Percentiles rank a stretch among this genome's conserved stretches.
Conservation (phyloP, 75 land plant genomes). For the Larix kaempferi region DNA sequence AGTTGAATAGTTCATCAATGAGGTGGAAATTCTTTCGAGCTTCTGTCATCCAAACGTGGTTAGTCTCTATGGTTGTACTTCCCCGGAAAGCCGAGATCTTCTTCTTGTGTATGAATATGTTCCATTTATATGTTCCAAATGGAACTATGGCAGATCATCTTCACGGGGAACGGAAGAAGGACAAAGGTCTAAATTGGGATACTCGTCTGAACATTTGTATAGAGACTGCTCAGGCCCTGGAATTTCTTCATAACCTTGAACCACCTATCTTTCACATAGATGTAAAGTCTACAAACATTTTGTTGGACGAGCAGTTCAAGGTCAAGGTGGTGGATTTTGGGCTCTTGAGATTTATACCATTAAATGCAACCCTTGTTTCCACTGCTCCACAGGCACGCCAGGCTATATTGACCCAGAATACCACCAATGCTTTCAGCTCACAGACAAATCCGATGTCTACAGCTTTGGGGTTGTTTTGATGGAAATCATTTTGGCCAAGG, state of each 20-base stretch:
- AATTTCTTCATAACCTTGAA: conserved; percentile 17
- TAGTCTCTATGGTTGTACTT: conserved; percentile 15
- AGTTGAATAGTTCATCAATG: conserved; percentile 17
- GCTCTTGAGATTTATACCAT: conserved; percentile 11
- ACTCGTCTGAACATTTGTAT: not conserved
- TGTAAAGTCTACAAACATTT: conserved; percentile 31
- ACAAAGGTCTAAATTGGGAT: conserved; percentile 14
- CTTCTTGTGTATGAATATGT: conserved; percentile 41
- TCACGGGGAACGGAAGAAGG: conserved; percentile 7
- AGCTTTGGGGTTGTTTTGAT: too few species aligned
- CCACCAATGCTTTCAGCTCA: too few species aligned
- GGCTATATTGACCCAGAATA: too few species aligned
- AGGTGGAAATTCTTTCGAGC: conserved; percentile 13
- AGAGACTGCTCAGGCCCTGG: conserved; percentile 9
- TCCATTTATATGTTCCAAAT: too few species aligned
- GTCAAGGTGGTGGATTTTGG: conserved; percentile 33
- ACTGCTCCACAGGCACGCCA: conserved; percentile 26
- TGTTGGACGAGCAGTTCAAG: conserved; percentile 16
- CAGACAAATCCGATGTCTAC: too few species aligned
- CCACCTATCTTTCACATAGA: conserved; percentile 29
- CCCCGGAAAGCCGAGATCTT: conserved; percentile 7
- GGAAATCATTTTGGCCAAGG: too few species aligned
- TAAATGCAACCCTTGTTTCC: conserved; percentile 21
- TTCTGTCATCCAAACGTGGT: conserved; percentile 25
- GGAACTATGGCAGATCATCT: conserved; percentile 35